Base-by-base conservation (phyloP, 129 eudicot genomes). In the Flaveria robusta region DNA sequence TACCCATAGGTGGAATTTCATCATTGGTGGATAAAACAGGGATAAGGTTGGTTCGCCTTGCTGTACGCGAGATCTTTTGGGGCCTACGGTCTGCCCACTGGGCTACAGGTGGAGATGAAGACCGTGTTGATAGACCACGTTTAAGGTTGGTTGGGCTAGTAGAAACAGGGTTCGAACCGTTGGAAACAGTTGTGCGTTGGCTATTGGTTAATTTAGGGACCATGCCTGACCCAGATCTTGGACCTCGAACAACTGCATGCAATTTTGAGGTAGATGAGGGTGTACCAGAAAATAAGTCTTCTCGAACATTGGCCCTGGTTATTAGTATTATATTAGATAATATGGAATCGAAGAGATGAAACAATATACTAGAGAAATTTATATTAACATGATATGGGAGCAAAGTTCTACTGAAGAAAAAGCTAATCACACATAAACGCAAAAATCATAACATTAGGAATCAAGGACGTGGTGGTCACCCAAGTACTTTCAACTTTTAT, bases 81-180 rank as follows among this genome's bases (percentile, higher is more conserved):
- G 96, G 96, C 73, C 96, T 87, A 14, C 89, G 91, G 37, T 89
- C 88, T 41, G 85, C 89, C 97, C 97, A 92, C 14, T 87, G 94
- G 18, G 91, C 85, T 69, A 92, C 97, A 20, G 97, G 96, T 58
- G 96, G 96, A 45, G 97, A 92, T 49, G 96, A 64, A 39, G 97
- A 86, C 47, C 96, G 90, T 23, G 88, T 75, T 55, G 92, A 77
- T 74, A 88, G 76, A 4, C 86, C 82, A 37, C 96, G 86, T 79
- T 89, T 92, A 24, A 91, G 92, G 79, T 84, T 87, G 47, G 71
- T 72, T 41, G 84, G 71, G 66, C 87, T 96, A 45, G 70, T 67
- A 37, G 81, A 62, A 79, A 86, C 81, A 70, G 68, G 74, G 29
- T 89, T 96, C 96, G 87, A 82, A 70, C 89, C 97, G 65, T 74